A percentile compares a stretch with the other conserved stretches of the same genome.
These are phyloP conservation scores for Verbascum thapsus DNA, from an alignment of 257 asterid genomes.

Conservation along the genomic window DNA sequence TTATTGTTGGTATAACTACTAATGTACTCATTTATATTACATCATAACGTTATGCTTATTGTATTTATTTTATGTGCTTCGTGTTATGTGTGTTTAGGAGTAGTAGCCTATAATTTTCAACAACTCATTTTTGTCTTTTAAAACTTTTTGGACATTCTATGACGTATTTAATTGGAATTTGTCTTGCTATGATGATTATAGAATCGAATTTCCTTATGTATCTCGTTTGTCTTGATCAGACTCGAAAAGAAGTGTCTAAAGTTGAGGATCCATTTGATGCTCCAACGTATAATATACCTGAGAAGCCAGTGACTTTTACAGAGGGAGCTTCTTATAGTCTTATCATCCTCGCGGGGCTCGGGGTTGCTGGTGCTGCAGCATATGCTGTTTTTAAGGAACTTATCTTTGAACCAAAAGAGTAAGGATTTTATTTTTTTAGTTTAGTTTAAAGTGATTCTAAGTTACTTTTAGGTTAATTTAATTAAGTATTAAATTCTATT, in stretches of 20 bases:
- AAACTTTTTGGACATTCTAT: too few relatives aligned
- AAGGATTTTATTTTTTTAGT: conserved; percentile 28
- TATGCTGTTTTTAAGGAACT: conserved; percentile 67
- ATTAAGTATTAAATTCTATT: too few relatives aligned
- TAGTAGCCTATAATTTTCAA: too few relatives aligned
- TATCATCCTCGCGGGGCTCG: conserved; percentile 62
- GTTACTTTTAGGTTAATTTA: too few relatives aligned
- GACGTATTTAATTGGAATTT: neutral
- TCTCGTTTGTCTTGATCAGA: conserved; percentile 29
- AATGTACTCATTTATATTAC: too few relatives aligned
- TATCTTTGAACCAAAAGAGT: conserved; percentile 67
- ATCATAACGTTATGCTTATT: too few relatives aligned
- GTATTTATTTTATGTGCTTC: too few relatives aligned
- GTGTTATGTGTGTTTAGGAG: too few relatives aligned
- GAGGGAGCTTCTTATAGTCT: conserved; percentile 67
- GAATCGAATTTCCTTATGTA: conserved; percentile 5
- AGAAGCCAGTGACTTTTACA: conserved; percentile 61
- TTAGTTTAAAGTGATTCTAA: too few relatives aligned
- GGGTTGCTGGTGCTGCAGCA: conserved; percentile 61
- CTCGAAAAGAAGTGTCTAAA: conserved; percentile 49
- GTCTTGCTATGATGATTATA: neutral
- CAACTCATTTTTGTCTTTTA: too few relatives aligned
- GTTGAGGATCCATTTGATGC: conserved; percentile 67
- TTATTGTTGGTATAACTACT: too few relatives aligned
- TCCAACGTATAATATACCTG: conserved; percentile 66